phyloP scores from a whole-genome alignment of 176 grass and related monocot genomes.

The Triticum urartu region DNA sequence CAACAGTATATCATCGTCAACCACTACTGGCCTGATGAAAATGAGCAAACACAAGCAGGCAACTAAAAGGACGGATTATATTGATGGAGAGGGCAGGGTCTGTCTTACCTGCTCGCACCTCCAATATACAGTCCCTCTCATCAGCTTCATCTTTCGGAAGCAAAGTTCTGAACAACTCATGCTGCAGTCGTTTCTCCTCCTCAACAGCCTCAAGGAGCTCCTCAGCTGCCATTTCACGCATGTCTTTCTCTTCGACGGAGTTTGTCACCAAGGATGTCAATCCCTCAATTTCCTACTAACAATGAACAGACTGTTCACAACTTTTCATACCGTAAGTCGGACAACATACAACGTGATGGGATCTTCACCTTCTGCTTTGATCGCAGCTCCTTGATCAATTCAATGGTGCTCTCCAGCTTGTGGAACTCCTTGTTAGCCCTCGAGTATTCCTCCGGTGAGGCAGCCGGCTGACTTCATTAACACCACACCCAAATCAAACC shows the following conservation, averaged over 20 bases:
- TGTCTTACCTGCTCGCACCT: constrained; percentile 81
- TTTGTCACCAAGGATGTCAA: constrained; percentile 64
- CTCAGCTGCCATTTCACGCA: constrained; percentile 73
- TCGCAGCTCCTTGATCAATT: constrained; percentile 55
- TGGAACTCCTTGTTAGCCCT: constrained; percentile 80
- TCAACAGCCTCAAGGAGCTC: constrained; percentile 60
- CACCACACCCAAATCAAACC: constrained; percentile 38
- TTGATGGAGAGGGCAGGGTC: neutral
- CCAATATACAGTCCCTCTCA: constrained; percentile 80
- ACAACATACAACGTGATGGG: neutral
- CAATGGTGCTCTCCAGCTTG: constrained; percentile 46
- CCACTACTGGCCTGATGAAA: neutral
- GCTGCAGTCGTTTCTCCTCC: constrained; percentile 55
- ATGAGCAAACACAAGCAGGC: neutral
- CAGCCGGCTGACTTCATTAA: constrained; percentile 63
- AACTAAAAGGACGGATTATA: neutral
- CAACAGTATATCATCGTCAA: constrained; percentile 18
- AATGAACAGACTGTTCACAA: neutral
- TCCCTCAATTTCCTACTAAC: constrained; percentile 61
- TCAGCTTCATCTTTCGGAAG: constrained; percentile 97
- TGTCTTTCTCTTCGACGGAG: constrained; percentile 65
- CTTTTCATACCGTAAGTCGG: neutral
- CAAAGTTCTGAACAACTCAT: constrained; percentile 54
- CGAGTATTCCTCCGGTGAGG: constrained; percentile 58
- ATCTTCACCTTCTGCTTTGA: constrained; percentile 52